Percentiles rank a stretch among this genome's conserved stretches.
Conservation (phyloP, 768 basidiomycete species). For the Boletus insuetus region DNA sequence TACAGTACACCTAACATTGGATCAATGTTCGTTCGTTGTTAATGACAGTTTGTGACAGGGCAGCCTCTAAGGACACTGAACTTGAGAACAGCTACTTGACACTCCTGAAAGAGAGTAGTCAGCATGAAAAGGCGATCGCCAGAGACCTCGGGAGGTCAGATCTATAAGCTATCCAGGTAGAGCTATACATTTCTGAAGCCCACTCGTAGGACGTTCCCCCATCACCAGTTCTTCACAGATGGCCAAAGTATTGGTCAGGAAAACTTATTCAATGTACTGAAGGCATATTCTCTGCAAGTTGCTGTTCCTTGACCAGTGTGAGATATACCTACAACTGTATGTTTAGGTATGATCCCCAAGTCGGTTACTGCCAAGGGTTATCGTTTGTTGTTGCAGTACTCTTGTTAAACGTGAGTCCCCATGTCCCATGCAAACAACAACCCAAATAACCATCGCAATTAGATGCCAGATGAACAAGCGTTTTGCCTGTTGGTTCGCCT, state of each 20-base stretch:
- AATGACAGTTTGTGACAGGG: constrained; percentile 47
- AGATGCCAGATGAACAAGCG: constrained; percentile 99
- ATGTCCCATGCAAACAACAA: background rate
- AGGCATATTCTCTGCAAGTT: constrained; percentile 90
- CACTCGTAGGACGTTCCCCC: constrained; percentile 80
- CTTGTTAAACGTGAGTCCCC: constrained; percentile 72
- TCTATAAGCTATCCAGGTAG: background rate
- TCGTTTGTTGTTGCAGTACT: constrained; percentile 96
- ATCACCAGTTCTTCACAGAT: constrained; percentile 94
- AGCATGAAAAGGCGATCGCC: constrained; percentile 92
- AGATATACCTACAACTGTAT: constrained; percentile 4
- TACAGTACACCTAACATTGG: constrained; percentile 46
- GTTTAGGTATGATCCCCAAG: constrained; percentile 79
- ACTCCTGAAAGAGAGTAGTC: constrained; percentile 77
- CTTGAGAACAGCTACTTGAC: constrained; percentile 81
- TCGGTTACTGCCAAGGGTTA: constrained; percentile 97
- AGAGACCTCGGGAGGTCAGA: constrained; percentile 83
- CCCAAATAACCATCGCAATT: background rate
- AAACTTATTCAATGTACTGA: constrained; percentile 95
- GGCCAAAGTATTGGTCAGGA: constrained; percentile 96
- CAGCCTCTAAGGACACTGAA: constrained; percentile 87
- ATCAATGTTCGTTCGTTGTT: constrained; percentile 6
- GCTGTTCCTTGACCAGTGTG: background rate
- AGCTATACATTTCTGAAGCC: constrained; percentile 11
- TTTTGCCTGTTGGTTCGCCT: constrained; percentile 92